Conservation (phyloP, 495 filamentous ascomycete genomes). For the Penicillium fimorum region DNA sequence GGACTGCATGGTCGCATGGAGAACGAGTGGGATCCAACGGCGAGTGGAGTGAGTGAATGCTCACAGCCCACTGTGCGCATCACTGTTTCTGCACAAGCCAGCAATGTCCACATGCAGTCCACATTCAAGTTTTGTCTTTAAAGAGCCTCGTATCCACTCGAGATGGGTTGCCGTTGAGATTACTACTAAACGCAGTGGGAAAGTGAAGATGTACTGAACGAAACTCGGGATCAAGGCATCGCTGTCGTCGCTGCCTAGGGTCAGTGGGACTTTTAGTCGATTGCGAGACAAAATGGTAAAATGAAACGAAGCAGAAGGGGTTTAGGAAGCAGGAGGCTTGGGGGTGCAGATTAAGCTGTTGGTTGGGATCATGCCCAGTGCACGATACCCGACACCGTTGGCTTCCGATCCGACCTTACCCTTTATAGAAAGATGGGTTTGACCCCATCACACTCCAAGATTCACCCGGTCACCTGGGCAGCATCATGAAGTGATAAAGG, state of each 20-base stretch:
- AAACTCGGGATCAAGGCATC: not conserved
- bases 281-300: not conserved
- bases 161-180: not conserved
- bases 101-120: not conserved
- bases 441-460: not conserved
- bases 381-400: constrained; percentile 2
- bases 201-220: not conserved
- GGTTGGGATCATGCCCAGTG: constrained; percentile 4
- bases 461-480: not conserved
- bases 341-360: not conserved
- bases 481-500: not conserved
- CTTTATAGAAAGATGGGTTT: not conserved
- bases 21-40: not conserved
- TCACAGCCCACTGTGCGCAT: constrained; percentile 1
- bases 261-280: not conserved
- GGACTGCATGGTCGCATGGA: constrained; percentile 4
- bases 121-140: not conserved
- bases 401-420: constrained; percentile 8
- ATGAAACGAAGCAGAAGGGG: not conserved
- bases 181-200: not conserved
- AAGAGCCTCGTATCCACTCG: not conserved
- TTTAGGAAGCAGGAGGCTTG: not conserved
- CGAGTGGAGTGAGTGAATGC: not conserved
- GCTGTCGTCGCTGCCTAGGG: not conserved
- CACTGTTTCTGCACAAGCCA: not conserved